Percentiles rank a stretch among this genome's conserved stretches.
These are phyloP conservation scores for Ophiostoma novo-ulmi DNA, from an alignment of 2,329 filamentous ascomycete species.

Conservation along the genomic window DNA sequence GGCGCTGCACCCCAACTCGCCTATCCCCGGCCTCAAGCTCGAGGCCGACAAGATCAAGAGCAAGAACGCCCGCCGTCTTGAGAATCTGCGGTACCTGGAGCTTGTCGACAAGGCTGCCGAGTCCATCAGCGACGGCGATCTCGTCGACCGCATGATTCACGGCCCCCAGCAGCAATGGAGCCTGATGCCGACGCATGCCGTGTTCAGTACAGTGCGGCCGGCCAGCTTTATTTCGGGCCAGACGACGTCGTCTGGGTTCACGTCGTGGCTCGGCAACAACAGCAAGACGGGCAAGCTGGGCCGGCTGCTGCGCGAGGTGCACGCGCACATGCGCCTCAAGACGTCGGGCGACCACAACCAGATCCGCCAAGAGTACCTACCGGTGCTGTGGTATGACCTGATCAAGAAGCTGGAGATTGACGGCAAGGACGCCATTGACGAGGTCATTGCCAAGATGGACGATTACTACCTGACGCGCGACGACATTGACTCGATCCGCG, in stretches of 20 bases:
- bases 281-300: constrained; percentile 76
- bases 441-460: constrained; percentile 93
- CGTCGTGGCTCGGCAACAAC: constrained; percentile 90
- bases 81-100: constrained; percentile 77
- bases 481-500: constrained; percentile 87
- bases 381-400: constrained; percentile 76
- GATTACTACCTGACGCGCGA: constrained; percentile 92
- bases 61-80: constrained; percentile 28
- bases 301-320: constrained; percentile 85
- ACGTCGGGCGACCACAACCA: constrained; percentile 89
- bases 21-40: constrained; percentile 52
- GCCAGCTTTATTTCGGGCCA: constrained; percentile 82
- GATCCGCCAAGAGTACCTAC: constrained; percentile 89
- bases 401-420: constrained; percentile 68
- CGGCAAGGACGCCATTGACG: constrained; percentile 74
- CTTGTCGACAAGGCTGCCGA: constrained; percentile 82
- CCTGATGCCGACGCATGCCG: constrained; percentile 90
- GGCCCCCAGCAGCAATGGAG: constrained; percentile 98
- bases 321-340: constrained; percentile 91
- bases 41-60: constrained; percentile 40
- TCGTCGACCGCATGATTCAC: constrained; percentile 97
- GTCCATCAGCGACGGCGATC: constrained; percentile 93
- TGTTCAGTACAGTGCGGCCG: constrained; percentile 91
- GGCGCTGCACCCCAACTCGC: constrained; percentile 51
- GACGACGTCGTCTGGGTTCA: constrained; percentile 70